Evolutionary conservation across 192 early-diverging fungal genomes (phyloP).

Genomic region (Tieghemiomyces parasiticus): DNA sequence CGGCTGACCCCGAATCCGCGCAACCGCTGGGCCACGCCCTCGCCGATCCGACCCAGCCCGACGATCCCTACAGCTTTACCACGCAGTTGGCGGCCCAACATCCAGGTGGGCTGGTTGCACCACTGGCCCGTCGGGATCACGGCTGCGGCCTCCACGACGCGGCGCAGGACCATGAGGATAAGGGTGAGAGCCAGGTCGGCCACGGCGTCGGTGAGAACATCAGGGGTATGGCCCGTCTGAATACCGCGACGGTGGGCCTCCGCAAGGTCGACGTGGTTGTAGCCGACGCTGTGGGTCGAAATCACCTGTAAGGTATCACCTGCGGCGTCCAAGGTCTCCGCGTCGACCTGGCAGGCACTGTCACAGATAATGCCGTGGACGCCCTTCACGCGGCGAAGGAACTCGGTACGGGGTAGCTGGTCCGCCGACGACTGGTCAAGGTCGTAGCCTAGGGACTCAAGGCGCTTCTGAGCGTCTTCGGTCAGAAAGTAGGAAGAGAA

Average conservation of each 20-base stretch:
- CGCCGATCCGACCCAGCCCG: slow-evolving; percentile 70
- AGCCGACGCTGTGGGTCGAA: slow-evolving; percentile 72
- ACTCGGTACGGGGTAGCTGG: neutral
- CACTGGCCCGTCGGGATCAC: neutral
- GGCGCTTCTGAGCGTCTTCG: neutral
- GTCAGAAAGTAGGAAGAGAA: neutral
- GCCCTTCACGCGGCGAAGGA: neutral
- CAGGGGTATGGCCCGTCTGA: slow-evolving; percentile 62
- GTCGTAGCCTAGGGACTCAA: neutral
- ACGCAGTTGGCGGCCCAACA: slow-evolving; percentile 51
- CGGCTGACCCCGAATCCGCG: slow-evolving; percentile 48
- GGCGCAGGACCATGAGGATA: slow-evolving; percentile 52
- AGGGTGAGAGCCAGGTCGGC: slow-evolving; percentile 67
- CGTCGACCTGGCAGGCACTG: neutral
- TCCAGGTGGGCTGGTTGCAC: neutral
- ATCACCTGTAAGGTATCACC: slow-evolving; percentile 35
- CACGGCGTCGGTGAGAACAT: slow-evolving; percentile 77
- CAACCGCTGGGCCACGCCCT: slow-evolving; percentile 50
- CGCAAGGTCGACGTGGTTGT: slow-evolving; percentile 59
- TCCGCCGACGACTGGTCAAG: neutral
- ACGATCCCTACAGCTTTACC: slow-evolving; percentile 71
- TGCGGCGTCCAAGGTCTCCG: neutral
- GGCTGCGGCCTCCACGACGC: slow-evolving; percentile 47
- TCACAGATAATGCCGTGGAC: neutral
- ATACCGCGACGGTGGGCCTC: slow-evolving; percentile 34